A percentile compares a stretch with the other conserved stretches of the same genome.
Conservation (phyloP, 345 rosid species). For the Acer negundo region DNA sequence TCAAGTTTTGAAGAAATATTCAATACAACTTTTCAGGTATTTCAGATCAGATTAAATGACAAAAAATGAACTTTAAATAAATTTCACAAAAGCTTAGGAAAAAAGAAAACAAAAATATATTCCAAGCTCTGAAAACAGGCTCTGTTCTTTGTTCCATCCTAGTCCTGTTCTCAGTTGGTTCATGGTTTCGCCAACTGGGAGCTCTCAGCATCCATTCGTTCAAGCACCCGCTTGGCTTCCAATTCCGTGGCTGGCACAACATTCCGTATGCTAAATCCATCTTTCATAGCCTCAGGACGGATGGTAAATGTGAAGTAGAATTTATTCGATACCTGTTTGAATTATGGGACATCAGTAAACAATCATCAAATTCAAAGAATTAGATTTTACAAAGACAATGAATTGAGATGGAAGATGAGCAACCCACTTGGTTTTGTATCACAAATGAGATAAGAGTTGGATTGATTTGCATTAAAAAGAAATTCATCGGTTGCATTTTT, state of each 20-base stretch:
- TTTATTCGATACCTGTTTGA: conserved; percentile 72
- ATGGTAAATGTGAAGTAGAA: conserved; percentile 88
- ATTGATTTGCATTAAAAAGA: neutral
- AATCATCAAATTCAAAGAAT: neutral
- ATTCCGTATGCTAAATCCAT: conserved; percentile 67
- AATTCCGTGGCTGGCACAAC: conserved; percentile 90
- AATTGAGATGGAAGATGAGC: neutral
- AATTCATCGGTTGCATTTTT: too few species aligned
- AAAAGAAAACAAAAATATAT: too few species aligned
- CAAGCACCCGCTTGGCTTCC: conserved; percentile 80
- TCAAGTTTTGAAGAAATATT: too few species aligned
- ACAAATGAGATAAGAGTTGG: neutral
- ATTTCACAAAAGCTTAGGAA: too few species aligned
- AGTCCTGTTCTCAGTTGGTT: neutral
- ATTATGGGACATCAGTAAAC: conserved; percentile 2
- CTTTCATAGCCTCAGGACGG: conserved; percentile 68
- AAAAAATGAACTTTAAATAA: too few species aligned
- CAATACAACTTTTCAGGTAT: too few species aligned
- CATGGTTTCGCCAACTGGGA: conserved; percentile 23
- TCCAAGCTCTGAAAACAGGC: neutral
- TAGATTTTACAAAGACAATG: neutral
- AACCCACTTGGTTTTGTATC: neutral
- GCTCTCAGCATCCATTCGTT: conserved; percentile 78
- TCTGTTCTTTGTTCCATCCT: neutral
- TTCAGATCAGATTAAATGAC: too few species aligned